phyloP scores from a whole-genome alignment of 805 yeast species.

The Blastobotrys chiropterorum region DNA sequence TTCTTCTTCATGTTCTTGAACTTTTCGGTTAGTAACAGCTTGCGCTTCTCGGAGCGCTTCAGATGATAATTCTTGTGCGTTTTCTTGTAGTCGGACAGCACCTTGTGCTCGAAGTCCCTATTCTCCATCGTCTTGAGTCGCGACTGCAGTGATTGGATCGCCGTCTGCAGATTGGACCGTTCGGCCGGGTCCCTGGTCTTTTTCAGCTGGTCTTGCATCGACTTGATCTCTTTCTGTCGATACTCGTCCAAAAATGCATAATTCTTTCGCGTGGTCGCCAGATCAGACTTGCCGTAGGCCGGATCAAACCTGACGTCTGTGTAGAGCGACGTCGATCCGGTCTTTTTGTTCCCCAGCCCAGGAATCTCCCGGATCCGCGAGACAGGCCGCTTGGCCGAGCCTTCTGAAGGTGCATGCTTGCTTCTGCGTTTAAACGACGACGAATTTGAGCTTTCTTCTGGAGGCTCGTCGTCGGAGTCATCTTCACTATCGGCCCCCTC shows the following conservation, averaged over 20 bases:
- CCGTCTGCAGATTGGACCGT: constrained; percentile 28
- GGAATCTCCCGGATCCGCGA: constrained; percentile 65
- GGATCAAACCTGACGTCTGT: constrained; percentile 88
- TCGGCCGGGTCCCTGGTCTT: constrained; percentile 42
- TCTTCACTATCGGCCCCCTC: constrained; percentile 6
- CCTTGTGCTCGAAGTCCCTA: constrained; percentile 66
- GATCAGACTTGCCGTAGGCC: constrained; percentile 79
- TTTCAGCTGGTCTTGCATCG: constrained; percentile 46
- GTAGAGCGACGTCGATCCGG: constrained; percentile 40
- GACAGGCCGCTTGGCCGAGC: constrained; percentile 67
- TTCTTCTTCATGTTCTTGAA: constrained; percentile 33
- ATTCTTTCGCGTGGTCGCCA: constrained; percentile 58
- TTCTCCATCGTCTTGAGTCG: constrained; percentile 60
- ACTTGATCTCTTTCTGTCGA: constrained; percentile 62
- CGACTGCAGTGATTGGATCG: constrained; percentile 31
- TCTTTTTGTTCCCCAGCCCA: constrained; percentile 23
- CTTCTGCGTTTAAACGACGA: constrained; percentile 33
- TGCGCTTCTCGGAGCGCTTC: constrained; percentile 33
- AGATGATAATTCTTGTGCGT: constrained; percentile 57
- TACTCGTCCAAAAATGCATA: constrained; percentile 85
- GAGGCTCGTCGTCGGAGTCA: constrained; percentile 16
- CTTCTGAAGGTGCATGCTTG: constrained; percentile 86
- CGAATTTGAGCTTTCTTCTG: constrained; percentile 13
- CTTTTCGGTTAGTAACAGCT: constrained; percentile 32
- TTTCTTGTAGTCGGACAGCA: constrained; percentile 60